Percentiles rank a stretch among this genome's conserved stretches.
phyloP scores from a whole-genome alignment of 1,284 basidiomycete species.

The Pseudozyma tsukubaensis region DNA sequence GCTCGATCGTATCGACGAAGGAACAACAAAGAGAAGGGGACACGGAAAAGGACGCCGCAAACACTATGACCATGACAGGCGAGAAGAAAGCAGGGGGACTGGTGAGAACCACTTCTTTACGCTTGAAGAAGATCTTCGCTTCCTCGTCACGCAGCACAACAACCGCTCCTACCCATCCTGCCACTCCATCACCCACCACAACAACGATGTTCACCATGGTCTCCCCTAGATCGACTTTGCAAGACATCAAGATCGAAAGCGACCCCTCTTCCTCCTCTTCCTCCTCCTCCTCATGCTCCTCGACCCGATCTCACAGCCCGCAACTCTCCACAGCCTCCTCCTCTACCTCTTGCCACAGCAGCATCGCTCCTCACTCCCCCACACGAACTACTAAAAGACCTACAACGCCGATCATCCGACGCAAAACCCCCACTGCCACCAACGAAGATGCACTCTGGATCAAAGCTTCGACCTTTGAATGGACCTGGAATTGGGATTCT shows the following conservation, averaged over 20 bases:
- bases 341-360: too few relatives aligned
- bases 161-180: background rate
- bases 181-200: background rate
- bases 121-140: too few relatives aligned
- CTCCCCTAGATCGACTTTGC: background rate
- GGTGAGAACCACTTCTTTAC: too few relatives aligned
- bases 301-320: background rate
- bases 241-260: background rate
- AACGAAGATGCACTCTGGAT: background rate
- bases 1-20: too few relatives aligned
- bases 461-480: conserved; percentile 6
- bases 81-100: too few relatives aligned
- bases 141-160: too few relatives aligned
- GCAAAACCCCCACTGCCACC: background rate
- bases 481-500: conserved; percentile 24
- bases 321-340: background rate
- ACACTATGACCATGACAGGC: too few relatives aligned
- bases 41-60: too few relatives aligned
- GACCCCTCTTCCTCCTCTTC: background rate
- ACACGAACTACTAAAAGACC: too few relatives aligned
- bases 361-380: too few relatives aligned
- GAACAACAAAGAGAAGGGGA: too few relatives aligned
- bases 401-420: background rate
- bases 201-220: background rate
- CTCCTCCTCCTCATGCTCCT: background rate